Base-by-base conservation (phyloP, 2,329 filamentous ascomycete genomes). In the Exophiala sp. region DNA sequence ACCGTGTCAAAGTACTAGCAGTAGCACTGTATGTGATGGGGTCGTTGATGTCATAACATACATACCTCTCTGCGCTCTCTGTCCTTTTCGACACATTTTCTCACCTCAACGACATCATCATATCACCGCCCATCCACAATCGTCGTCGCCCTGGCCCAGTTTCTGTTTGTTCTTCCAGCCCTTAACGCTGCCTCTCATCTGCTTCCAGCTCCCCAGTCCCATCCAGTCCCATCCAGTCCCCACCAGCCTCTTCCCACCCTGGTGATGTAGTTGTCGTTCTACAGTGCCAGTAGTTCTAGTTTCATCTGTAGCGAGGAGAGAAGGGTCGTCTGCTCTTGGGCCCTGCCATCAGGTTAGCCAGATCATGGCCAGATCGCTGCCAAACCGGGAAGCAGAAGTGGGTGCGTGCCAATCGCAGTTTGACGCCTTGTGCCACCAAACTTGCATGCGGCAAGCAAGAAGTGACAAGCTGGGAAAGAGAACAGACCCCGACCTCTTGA, bases 331-430 rank as follows among this genome's bases (percentile, higher is more conserved):
- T n/a, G n/a, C n/a, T n/a, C n/a, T 37, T 22, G 43, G 39, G 27
- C 43, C 32, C 14, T 9, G 34, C 34, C 5, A 7, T 37, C 14
- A 37, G 19, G 11, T 37, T 9, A 41, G 38, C 38, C 38, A 41
- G 19, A 41, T 41, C 38, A 41, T 48, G 24, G 27, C 45, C 18
- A 21, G 35, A 39, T 39, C 37, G 21, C 22, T 34, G 24, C 46
- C 39, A 48, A 48, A 43, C 46, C 42, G 22, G 46, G 46, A 43
- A 48, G 14, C 27, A 19, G 32, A 48, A n/a, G 45, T 29, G 45
- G 45, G 45, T 21, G 38, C 37, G 18, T 48, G 38, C 45, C 29
- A 37, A 37, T 37, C 34, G 34, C 34, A 5, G 34, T 37, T 37
- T 37, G 34, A 37, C 34, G 34, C 34, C 18, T 18, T 43, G 46